Evolutionary conservation across 2,329 filamentous ascomycete species (phyloP).

Genomic region (Aspergillus costaricaensis): DNA sequence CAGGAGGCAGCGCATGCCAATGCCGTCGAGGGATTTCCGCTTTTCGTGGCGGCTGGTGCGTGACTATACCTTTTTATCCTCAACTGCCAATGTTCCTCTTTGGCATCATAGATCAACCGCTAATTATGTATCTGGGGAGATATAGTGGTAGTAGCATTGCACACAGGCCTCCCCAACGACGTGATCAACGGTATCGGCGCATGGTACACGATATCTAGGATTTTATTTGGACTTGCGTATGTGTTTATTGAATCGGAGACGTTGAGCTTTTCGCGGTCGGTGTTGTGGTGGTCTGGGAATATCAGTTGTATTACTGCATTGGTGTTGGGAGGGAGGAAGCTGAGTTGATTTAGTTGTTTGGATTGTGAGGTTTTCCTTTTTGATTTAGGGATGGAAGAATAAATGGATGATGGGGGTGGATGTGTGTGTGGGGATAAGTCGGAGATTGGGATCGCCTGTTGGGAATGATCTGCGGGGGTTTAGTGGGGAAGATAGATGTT

Average conservation of each 20-base stretch:
- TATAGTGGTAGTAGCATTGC: slow-evolving; percentile 37
- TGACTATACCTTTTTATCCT: not conserved
- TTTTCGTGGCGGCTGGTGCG: slow-evolving; percentile 41
- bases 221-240: slow-evolving; percentile 39
- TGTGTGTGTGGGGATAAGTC: not conserved
- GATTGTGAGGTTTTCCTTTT: not conserved
- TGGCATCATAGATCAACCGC: not conserved
- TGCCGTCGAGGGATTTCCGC: slow-evolving; percentile 37
- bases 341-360: slow-evolving; percentile 7
- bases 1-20: slow-evolving; percentile 40
- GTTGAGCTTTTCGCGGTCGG: slow-evolving; percentile 38
- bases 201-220: slow-evolving; percentile 39
- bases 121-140: not conserved
- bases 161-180: slow-evolving; percentile 36
- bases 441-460: not conserved
- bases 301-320: slow-evolving; percentile 41
- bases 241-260: slow-evolving; percentile 32
- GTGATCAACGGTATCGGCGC: slow-evolving; percentile 41
- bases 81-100: not conserved
- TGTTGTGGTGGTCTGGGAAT: slow-evolving; percentile 44
- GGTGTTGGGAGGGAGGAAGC: slow-evolving; percentile 37
- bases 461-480: not conserved
- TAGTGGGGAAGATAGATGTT: no score
- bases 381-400: not conserved
- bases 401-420: no score